Evolutionary conservation across 805 yeast genomes (phyloP).

Genomic region (Jamesozyma lodderae): DNA sequence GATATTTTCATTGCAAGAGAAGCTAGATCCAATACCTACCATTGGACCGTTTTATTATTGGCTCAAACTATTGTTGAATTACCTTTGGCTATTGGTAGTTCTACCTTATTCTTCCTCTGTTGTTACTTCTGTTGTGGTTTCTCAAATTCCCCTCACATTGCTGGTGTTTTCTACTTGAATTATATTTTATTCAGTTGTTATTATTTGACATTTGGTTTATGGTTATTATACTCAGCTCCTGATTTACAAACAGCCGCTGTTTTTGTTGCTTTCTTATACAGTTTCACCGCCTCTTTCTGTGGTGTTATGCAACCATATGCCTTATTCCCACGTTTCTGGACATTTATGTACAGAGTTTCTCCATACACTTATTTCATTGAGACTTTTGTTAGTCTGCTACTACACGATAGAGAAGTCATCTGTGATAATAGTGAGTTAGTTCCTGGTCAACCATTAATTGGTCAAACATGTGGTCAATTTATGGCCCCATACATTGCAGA

Average conservation of each 20-base stretch:
- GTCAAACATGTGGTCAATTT: constrained; percentile 54
- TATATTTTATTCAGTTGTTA: constrained; percentile 37
- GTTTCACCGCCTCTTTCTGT: constrained; percentile 30
- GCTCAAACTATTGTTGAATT: constrained; percentile 50
- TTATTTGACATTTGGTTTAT: constrained; percentile 39
- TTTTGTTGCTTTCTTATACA: constrained; percentile 37
- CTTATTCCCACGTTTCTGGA: constrained; percentile 65
- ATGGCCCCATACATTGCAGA: constrained; percentile 35
- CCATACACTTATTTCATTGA: constrained; percentile 57
- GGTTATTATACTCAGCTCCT: constrained; percentile 51
- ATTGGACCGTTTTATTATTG: constrained; percentile 54
- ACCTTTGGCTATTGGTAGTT: constrained; percentile 45
- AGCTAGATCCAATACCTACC: constrained; percentile 61
- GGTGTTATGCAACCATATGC: constrained; percentile 32
- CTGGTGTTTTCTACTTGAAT: constrained; percentile 42
- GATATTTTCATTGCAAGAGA: constrained; percentile 66
- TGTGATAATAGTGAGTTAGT: constrained; percentile 45
- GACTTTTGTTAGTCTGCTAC: constrained; percentile 39
- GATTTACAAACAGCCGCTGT: constrained; percentile 63
- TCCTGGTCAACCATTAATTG: constrained; percentile 43
- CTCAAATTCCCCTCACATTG: constrained; percentile 33
- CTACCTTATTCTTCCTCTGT: constrained; percentile 45
- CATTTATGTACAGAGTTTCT: constrained; percentile 56
- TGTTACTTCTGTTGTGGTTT: constrained; percentile 44
- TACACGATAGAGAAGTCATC: constrained; percentile 42